Percentiles rank a stretch among this genome's conserved stretches.
These are phyloP conservation scores for Termitomyces sp. DNA, from an alignment of 1,284 basidiomycete species.

Conservation along the genomic window DNA sequence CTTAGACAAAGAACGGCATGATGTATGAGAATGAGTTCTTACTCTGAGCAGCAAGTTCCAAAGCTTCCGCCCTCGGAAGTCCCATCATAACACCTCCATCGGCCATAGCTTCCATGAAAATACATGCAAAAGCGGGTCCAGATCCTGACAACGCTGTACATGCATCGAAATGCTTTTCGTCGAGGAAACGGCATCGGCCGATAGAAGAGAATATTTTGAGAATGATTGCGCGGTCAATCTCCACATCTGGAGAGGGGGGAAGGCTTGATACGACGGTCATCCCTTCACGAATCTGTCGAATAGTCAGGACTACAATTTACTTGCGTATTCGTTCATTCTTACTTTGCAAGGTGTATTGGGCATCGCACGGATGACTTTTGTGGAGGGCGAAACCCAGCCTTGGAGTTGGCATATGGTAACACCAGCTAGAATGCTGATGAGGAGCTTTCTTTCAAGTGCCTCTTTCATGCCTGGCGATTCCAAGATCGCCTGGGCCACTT, in stretches of 20 bases:
- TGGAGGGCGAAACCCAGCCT: conserved; percentile 70
- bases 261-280: conserved; percentile 90
- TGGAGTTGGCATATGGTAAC: conserved; percentile 83
- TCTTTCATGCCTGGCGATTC: conserved; percentile 77
- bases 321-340: conserved; percentile 16
- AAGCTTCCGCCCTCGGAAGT: conserved; percentile 86
- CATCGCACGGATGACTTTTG: conserved; percentile 93
- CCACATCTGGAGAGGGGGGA: conserved; percentile 43
- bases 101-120: conserved; percentile 98
- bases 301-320: conserved; percentile 3
- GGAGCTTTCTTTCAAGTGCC: conserved; percentile 84
- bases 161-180: conserved; percentile 98
- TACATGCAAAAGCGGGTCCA: conserved; percentile 95
- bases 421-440: conserved; percentile 96
- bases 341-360: conserved; percentile 98
- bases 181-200: conserved; percentile 88
- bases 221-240: conserved; percentile 72
- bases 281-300: conserved; percentile 84
- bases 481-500: conserved; percentile 78
- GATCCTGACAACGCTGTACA: conserved; percentile 96
- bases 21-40: conserved; percentile 24
- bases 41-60: conserved; percentile 97
- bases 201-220: conserved; percentile 94
- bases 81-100: conserved; percentile 99
- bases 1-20: conserved; percentile 3